phyloP scores from a whole-genome alignment of 2,329 filamentous ascomycete species.

The Stagonosporopsis cucurbitacearum region DNA sequence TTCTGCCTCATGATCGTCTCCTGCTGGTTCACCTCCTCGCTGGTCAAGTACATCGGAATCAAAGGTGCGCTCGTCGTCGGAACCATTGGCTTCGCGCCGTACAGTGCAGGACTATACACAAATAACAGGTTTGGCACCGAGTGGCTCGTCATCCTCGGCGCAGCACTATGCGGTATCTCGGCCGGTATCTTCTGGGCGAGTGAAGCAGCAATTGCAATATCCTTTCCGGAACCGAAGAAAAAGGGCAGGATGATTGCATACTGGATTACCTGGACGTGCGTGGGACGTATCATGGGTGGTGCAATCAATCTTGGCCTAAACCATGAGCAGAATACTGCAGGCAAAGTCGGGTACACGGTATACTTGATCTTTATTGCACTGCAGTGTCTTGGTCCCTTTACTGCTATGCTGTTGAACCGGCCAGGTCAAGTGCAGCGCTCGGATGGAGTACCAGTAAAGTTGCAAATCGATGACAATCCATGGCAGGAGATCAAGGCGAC shows the following conservation, averaged over 20 bases:
- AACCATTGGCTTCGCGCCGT: slow-evolving; percentile 22
- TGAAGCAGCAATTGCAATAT: slow-evolving; percentile 21
- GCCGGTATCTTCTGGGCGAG: slow-evolving; percentile 25
- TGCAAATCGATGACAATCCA: slow-evolving; percentile 50
- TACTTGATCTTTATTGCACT: slow-evolving; percentile 51
- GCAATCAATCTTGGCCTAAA: slow-evolving; percentile 60
- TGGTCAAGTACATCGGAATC: slow-evolving; percentile 19
- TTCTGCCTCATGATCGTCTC: slow-evolving; percentile 23
- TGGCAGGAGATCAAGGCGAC: slow-evolving; percentile 15
- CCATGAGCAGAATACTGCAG: slow-evolving; percentile 48
- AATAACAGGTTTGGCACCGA: slow-evolving; percentile 24
- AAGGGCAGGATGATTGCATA: slow-evolving; percentile 43
- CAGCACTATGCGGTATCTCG: slow-evolving; percentile 21
- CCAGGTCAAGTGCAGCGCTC: slow-evolving; percentile 53
- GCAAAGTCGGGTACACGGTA: slow-evolving; percentile 55
- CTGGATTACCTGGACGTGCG: slow-evolving; percentile 60
- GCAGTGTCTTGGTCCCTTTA: slow-evolving; percentile 54
- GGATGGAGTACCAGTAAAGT: slow-evolving; percentile 48
- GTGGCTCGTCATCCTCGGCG: slow-evolving; percentile 23
- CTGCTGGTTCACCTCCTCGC: slow-evolving; percentile 19
- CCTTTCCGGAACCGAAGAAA: slow-evolving; percentile 17
- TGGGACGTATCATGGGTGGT: slow-evolving; percentile 60
- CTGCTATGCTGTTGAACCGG: slow-evolving; percentile 53
- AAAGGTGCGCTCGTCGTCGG: slow-evolving; percentile 21
- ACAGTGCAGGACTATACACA: slow-evolving; percentile 23